phyloP scores from a whole-genome alignment of 352 stramenopile genomes.

The Nothophytophthora sp. region DNA sequence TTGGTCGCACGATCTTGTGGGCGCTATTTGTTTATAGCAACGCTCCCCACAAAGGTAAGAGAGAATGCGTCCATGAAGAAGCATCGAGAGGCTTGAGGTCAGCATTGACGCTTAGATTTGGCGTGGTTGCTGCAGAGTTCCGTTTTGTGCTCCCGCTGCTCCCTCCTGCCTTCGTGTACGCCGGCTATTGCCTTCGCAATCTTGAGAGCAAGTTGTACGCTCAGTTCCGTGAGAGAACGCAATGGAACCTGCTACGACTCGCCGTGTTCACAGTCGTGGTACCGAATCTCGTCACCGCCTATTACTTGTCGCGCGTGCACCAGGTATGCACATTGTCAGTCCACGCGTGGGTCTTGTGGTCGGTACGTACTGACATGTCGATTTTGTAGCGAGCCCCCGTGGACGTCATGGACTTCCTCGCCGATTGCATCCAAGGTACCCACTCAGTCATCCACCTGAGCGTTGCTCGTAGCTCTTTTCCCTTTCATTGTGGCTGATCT shows the following conservation, averaged over 20 bases:
- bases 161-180: conserved; percentile 71
- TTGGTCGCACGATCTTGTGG: conserved; percentile 68
- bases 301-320: conserved; percentile 75
- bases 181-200: conserved; percentile 73
- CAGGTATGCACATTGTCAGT: conserved; percentile 36
- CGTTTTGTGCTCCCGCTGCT: conserved; percentile 86
- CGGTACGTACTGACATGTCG: too few species aligned
- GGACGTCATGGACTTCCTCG: conserved; percentile 84
- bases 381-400: conserved; percentile 64
- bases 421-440: conserved; percentile 55
- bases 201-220: conserved; percentile 61
- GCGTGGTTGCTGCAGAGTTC: conserved; percentile 65
- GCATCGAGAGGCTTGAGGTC: too few species aligned
- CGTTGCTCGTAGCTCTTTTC: too few species aligned
- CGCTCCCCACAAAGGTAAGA: conserved; percentile 78
- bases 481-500: neutral
- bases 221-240: conserved; percentile 51
- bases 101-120: too few species aligned
- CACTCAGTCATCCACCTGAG: neutral
- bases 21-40: conserved; percentile 81
- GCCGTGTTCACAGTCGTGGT: conserved; percentile 55
- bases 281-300: conserved; percentile 61
- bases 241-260: conserved; percentile 55
- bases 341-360: neutral
- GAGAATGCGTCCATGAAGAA: too few species aligned